Percentiles rank a stretch among this genome's conserved stretches.
Evolutionary conservation across 192 early-diverging fungal genomes (phyloP).

Genomic region (Entomortierella parvispora): DNA sequence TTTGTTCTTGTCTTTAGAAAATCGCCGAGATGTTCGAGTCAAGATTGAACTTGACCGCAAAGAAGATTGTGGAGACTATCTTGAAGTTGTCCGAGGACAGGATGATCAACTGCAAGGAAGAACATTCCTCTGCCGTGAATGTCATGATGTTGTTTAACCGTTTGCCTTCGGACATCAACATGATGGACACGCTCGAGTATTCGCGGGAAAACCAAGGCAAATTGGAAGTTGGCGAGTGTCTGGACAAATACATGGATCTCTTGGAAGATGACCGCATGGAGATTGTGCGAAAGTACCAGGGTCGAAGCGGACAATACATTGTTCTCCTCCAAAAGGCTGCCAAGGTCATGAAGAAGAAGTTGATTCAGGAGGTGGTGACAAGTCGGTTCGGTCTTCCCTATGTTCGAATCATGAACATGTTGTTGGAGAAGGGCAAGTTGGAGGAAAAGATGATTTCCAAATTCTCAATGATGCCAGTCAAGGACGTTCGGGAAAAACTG

Average conservation of each 20-base stretch:
- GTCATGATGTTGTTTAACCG: slow-evolving; percentile 12
- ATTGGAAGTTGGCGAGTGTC: slow-evolving; percentile 50
- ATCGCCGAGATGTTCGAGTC: slow-evolving; percentile 67
- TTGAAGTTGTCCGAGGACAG: slow-evolving; percentile 67
- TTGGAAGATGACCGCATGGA: slow-evolving; percentile 65
- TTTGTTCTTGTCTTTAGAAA: slow-evolving; percentile 32
- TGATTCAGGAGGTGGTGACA: slow-evolving; percentile 65
- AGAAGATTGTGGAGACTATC: slow-evolving; percentile 64
- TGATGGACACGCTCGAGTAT: slow-evolving; percentile 39
- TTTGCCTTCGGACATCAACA: slow-evolving; percentile 28
- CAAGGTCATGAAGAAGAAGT: slow-evolving; percentile 59
- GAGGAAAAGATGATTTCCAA: slow-evolving; percentile 77
- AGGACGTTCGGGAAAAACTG: slow-evolving; percentile 70
- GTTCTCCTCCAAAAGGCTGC: slow-evolving; percentile 68
- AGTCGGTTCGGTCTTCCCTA: slow-evolving; percentile 69
- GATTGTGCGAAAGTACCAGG: slow-evolving; percentile 65
- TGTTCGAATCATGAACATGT: slow-evolving; percentile 70
- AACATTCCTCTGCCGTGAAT: slow-evolving; percentile 24
- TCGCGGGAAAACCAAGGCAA: slow-evolving; percentile 21
- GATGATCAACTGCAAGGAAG: slow-evolving; percentile 65
- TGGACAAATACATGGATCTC: slow-evolving; percentile 69
- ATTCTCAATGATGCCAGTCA: slow-evolving; percentile 73
- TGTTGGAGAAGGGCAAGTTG: slow-evolving; percentile 78
- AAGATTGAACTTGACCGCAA: slow-evolving; percentile 73
- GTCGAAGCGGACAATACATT: slow-evolving; percentile 67